phyloP scores from a whole-genome alignment of 176 grass and related monocot species.

The Themeda triandra region DNA sequence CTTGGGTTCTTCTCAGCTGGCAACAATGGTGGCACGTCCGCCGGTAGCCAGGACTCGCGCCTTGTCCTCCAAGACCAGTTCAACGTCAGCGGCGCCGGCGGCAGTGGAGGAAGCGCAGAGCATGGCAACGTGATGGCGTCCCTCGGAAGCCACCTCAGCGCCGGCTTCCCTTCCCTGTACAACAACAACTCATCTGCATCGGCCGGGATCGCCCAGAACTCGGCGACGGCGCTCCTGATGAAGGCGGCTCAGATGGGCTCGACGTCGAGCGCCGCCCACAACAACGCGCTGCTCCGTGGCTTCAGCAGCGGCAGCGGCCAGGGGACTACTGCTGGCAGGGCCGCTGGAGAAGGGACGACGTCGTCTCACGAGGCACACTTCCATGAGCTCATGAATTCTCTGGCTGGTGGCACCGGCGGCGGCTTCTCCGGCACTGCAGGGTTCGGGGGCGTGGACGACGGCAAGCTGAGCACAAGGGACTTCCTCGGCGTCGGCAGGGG shows the following conservation, averaged over 20 bases:
- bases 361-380: slow-evolving; percentile 55
- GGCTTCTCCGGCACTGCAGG: neutral
- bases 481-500: slow-evolving; percentile 84
- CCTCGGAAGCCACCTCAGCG: slow-evolving; percentile 19
- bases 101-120: neutral
- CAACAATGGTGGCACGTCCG: neutral
- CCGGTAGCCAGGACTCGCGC: slow-evolving; percentile 42
- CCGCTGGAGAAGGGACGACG: slow-evolving; percentile 19
- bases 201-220: slow-evolving; percentile 53
- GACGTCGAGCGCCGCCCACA: slow-evolving; percentile 18
- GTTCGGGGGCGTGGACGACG: slow-evolving; percentile 32
- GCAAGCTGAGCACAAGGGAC: slow-evolving; percentile 80
- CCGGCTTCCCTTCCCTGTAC: slow-evolving; percentile 35
- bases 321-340: neutral
- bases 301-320: neutral
- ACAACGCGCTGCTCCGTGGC: slow-evolving; percentile 44
- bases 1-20: slow-evolving; percentile 60
- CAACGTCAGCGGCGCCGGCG: slow-evolving; percentile 4
- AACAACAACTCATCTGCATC: slow-evolving; percentile 32
- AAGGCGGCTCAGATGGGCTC: slow-evolving; percentile 90
- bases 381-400: slow-evolving; percentile 81
- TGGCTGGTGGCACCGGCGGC: slow-evolving; percentile 35
- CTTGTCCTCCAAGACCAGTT: slow-evolving; percentile 47
- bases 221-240: slow-evolving; percentile 85
- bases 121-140: slow-evolving; percentile 4